These are phyloP conservation scores for Umbelopsis isabellina DNA, from an alignment of 192 early-diverging fungal species.

Conservation along the genomic window DNA sequence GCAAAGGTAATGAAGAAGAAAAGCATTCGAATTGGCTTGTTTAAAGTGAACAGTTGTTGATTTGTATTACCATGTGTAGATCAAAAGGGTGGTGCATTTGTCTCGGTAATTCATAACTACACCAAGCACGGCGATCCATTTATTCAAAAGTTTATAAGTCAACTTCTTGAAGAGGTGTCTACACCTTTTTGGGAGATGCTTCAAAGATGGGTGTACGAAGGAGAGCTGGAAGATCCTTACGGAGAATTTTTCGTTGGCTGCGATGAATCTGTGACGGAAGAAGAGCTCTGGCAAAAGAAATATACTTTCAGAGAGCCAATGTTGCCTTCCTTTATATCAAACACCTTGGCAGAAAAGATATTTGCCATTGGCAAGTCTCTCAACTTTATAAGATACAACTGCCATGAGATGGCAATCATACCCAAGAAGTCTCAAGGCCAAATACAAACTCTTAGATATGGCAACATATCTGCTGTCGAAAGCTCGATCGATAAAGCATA, in stretches of 20 bases:
- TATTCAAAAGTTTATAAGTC: conserved; percentile 73
- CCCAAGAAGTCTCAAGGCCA: conserved; percentile 27
- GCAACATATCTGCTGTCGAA: conserved; percentile 72
- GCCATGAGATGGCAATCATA: conserved; percentile 56
- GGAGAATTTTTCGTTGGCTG: conserved; percentile 88
- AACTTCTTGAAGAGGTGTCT: conserved; percentile 76
- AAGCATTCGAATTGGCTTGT: too few relatives aligned
- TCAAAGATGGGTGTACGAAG: conserved; percentile 90
- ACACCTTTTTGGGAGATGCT: conserved; percentile 93
- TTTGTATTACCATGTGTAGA: conserved; percentile 31
- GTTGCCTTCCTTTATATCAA: conserved; percentile 85
- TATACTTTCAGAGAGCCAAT: conserved; percentile 77
- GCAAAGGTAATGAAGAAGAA: conserved; percentile 44
- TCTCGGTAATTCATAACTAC: conserved; percentile 79
- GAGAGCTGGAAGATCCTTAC: conserved; percentile 91
- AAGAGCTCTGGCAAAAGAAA: conserved; percentile 83
- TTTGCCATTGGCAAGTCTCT: conserved; percentile 86
- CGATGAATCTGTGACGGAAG: conserved; percentile 56
- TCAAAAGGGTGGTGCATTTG: conserved; percentile 69
- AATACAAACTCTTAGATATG: conserved; percentile 60
- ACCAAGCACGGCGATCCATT: conserved; percentile 93
- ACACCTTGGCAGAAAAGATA: conserved; percentile 82
- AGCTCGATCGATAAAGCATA: conserved; percentile 75
- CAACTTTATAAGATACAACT: conserved; percentile 76
- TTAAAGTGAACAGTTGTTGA: too few relatives aligned